Evolutionary conservation across 2,329 filamentous ascomycete species (phyloP).

Genomic region (Neonectria neomacrospora): DNA sequence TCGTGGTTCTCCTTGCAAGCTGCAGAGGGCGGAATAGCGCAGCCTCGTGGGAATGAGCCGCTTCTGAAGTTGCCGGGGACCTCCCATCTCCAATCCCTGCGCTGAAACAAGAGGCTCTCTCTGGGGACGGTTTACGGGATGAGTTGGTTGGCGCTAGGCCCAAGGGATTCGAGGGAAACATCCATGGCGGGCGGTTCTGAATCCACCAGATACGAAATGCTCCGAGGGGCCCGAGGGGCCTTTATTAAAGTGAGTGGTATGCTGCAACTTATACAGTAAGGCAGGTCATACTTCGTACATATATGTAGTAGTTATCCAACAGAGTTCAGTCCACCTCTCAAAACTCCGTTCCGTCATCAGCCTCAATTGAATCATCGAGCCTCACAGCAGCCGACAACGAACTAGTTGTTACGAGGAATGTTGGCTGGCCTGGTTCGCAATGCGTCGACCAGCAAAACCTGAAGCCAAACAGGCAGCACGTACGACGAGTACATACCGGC

Average conservation of each 20-base stretch:
- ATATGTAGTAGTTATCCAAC: background rate
- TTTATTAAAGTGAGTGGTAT: background rate
- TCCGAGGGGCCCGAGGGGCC: background rate
- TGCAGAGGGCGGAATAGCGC: constrained; percentile 37
- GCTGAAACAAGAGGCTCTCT: constrained; percentile 44
- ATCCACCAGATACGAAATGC: constrained; percentile 17
- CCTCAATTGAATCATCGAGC: background rate
- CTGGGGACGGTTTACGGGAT: constrained; percentile 35
- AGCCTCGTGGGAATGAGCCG: constrained; percentile 27
- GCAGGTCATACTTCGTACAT: background rate
- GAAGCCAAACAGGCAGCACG: too few relatives aligned
- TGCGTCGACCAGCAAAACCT: constrained; percentile 10
- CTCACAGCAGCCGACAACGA: background rate
- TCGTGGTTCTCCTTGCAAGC: background rate
- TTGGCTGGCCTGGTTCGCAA: constrained; percentile 10
- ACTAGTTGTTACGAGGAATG: background rate
- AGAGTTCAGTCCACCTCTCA: background rate
- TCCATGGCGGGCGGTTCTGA: constrained; percentile 24
- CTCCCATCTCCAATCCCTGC: constrained; percentile 36
- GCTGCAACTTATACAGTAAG: background rate
- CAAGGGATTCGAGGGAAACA: constrained; percentile 25
- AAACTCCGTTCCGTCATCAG: constrained; percentile 6
- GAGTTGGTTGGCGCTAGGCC: constrained; percentile 26
- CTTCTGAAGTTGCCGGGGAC: constrained; percentile 21
- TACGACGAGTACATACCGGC: background rate